These are phyloP conservation scores for Boletus insuetus DNA, from an alignment of 768 basidiomycete genomes.

Conservation along the genomic window DNA sequence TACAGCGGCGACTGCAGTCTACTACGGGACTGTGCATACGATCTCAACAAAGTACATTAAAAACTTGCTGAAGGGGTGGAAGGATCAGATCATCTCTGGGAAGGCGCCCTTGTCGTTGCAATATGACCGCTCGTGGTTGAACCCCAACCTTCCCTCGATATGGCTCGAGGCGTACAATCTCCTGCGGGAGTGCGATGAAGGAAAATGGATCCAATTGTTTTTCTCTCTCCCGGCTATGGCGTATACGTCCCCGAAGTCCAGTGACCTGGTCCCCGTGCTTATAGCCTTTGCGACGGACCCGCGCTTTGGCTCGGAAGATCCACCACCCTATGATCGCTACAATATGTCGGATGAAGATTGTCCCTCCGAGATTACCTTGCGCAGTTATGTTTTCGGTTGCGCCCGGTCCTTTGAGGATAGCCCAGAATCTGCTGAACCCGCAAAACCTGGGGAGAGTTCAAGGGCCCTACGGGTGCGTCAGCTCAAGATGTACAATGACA, in stretches of 20 bases:
- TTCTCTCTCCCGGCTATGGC: conserved; percentile 35
- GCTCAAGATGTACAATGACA: conserved; percentile 1
- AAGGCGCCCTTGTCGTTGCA: conserved; percentile 7
- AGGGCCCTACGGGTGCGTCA: conserved; percentile 2
- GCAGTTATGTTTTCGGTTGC: neutral
- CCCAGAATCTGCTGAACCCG: conserved; percentile 4
- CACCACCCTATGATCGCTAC: conserved; percentile 17
- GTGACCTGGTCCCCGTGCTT: conserved; percentile 25
- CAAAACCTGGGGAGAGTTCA: neutral
- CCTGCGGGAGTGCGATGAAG: conserved; percentile 12
- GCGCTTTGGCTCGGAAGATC: conserved; percentile 6
- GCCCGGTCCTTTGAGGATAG: conserved; percentile 9
- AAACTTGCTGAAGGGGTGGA: conserved; percentile 10
- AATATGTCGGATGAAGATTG: conserved; percentile 5
- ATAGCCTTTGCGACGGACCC: conserved; percentile 30
- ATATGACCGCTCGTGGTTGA: conserved; percentile 32
- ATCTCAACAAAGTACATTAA: neutral
- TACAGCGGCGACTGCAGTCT: conserved; percentile 7
- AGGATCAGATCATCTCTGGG: neutral
- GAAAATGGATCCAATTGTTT: conserved; percentile 19
- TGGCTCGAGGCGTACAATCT: conserved; percentile 33
- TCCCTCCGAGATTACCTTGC: neutral
- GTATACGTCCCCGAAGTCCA: conserved; percentile 18
- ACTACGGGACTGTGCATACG: neutral
- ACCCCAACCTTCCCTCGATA: conserved; percentile 8